Conservation (phyloP, 1,139 yeast genomes). For the Yamadazyma blattariae region DNA sequence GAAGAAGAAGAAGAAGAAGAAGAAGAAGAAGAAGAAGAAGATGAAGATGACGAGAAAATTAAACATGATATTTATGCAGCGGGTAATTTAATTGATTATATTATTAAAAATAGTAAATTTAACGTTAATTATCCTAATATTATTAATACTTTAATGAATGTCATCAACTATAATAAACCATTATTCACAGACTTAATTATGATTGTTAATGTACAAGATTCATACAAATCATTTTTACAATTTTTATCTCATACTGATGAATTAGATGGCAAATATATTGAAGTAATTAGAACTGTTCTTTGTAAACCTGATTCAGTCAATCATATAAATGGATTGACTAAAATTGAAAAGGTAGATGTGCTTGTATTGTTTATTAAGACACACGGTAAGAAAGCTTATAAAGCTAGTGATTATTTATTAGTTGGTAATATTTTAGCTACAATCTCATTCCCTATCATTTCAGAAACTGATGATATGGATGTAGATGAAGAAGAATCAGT, state of each 20-base stretch:
- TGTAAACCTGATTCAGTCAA: neutral
- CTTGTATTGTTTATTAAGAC: conserved; percentile 19
- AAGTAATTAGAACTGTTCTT: neutral
- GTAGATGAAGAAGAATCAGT: conserved; percentile 13
- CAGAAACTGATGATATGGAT: conserved; percentile 4
- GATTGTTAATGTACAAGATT: conserved; percentile 18
- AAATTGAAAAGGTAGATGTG: conserved; percentile 12
- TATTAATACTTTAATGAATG: conserved; percentile 6
- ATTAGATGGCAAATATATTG: neutral
- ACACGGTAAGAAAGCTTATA: conserved; percentile 18
- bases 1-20: too few species aligned
- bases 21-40: neutral
- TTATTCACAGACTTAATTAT: conserved; percentile 14
- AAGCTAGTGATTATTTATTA: conserved; percentile 18
- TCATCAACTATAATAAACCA: neutral
- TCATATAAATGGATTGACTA: conserved; percentile 3
- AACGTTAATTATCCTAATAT: conserved; percentile 8
- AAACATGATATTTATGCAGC: neutral
- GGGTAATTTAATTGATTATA: neutral
- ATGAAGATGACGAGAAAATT: neutral
- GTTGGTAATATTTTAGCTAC: conserved; percentile 22
- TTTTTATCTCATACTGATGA: conserved; percentile 13
- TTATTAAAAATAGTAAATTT: conserved; percentile 1
- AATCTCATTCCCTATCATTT: conserved; percentile 18
- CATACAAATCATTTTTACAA: conserved; percentile 15